phyloP scores from a whole-genome alignment of 148 eudicot genomes.

The Camellia granthamiana region DNA sequence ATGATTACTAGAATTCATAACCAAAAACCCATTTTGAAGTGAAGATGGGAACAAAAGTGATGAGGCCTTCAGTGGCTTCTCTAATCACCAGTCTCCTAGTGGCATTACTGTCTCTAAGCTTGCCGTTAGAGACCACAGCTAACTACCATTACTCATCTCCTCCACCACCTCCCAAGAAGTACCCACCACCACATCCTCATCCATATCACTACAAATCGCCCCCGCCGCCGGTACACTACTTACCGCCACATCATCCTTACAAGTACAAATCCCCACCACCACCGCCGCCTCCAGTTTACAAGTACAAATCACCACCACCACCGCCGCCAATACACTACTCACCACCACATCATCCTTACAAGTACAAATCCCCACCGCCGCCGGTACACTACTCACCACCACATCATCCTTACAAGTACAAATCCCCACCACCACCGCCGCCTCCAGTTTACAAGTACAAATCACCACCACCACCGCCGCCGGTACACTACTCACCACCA shows the following conservation, averaged over 20 bases:
- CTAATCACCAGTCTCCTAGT: neutral
- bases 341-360: too few relatives aligned
- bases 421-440: too few relatives aligned
- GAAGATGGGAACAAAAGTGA: neutral
- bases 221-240: too few relatives aligned
- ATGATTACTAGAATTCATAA: neutral
- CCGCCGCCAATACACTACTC: too few relatives aligned
- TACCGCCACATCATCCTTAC: too few relatives aligned
- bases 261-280: too few relatives aligned
- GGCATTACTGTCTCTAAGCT: neutral
- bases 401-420: neutral
- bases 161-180: neutral
- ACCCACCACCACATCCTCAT: neutral
- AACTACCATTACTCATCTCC: neutral
- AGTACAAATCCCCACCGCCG: too few relatives aligned
- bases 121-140: neutral
- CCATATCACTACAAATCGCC: neutral
- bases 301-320: too few relatives aligned
- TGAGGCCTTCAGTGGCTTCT: neutral
- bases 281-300: too few relatives aligned
- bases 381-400: conserved; percentile 16
- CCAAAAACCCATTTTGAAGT: neutral
- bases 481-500: too few relatives aligned
- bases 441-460: too few relatives aligned
- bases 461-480: too few relatives aligned